phyloP scores from a whole-genome alignment of 2,329 filamentous ascomycete species.

The Didymella arachidicola region DNA sequence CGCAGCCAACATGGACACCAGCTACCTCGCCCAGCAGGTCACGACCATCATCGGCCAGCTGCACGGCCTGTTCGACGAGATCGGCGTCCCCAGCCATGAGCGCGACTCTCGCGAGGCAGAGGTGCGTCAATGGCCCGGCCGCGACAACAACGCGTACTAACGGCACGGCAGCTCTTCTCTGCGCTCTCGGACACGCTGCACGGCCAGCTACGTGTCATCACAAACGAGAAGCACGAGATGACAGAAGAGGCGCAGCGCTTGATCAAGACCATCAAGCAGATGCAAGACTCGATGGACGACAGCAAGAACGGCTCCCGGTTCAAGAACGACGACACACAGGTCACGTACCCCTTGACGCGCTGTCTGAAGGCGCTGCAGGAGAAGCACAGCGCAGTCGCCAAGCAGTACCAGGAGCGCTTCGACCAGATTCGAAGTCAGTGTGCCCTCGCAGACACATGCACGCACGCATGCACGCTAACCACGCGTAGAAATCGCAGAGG shows the following conservation, averaged over 20 bases:
- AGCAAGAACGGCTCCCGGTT: slow-evolving; percentile 70
- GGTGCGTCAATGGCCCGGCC: slow-evolving; percentile 58
- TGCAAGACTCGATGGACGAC: slow-evolving; percentile 90
- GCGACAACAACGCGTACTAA: slow-evolving; percentile 22
- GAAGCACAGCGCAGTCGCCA: slow-evolving; percentile 81
- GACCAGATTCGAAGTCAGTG: slow-evolving; percentile 91
- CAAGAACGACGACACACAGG: slow-evolving; percentile 72
- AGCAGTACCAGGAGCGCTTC: slow-evolving; percentile 87
- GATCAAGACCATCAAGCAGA: slow-evolving; percentile 86
- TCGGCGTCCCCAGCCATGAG: slow-evolving; percentile 92
- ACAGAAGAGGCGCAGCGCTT: slow-evolving; percentile 88
- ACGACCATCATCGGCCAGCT: slow-evolving; percentile 92
- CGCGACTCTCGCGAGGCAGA: slow-evolving; percentile 88
- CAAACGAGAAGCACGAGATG: slow-evolving; percentile 87
- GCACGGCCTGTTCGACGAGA: slow-evolving; percentile 95
- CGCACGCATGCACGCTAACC: slow-evolving; percentile 24
- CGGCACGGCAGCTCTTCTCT: slow-evolving; percentile 74
- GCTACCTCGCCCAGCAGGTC: slow-evolving; percentile 93
- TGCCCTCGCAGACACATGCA: background rate
- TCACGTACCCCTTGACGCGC: slow-evolving; percentile 82
- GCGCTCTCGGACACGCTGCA: slow-evolving; percentile 91
- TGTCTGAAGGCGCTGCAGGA: slow-evolving; percentile 85
- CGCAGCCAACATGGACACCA: slow-evolving; percentile 76
- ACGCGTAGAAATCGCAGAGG: slow-evolving; percentile 81
- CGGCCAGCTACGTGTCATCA: slow-evolving; percentile 85